Evolutionary conservation across 2,329 filamentous ascomycete species (phyloP), one percentile per base, ranked within the genome.

Genomic region (Hirsutella rhossiliensis): DNA sequence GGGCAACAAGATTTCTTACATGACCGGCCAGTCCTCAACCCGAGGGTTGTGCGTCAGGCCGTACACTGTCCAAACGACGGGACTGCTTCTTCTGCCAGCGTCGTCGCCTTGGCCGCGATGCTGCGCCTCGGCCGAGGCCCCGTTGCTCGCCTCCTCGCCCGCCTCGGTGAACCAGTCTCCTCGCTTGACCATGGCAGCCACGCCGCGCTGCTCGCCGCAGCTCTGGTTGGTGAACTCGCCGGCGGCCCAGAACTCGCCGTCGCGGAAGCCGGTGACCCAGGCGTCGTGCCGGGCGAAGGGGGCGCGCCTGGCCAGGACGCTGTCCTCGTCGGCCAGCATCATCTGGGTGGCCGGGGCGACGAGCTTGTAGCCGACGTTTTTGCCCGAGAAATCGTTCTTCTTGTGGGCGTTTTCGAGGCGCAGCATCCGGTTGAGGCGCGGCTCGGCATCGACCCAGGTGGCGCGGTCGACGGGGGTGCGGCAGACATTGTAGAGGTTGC

Each of bases 401-500:
- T 64, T 64, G 13, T 49, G 55, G 8, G 62, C 53, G 47, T 73
- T 75, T 50, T 74, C 64, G 32, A 77, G 56, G 47, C 69, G 70
- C 47, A 75, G 62, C 6, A 64, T 56, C 2, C 72, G 64, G 46
- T 79, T 79, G 30, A 71, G 58, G 11, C 60, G 55, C 0, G 76
- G 73, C 46, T 73, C 73, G 0, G 76, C 72, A 42, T 78, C 73
- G 5, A 75, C 58, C 45, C 68, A 67, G 5, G 63, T 54, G 1
- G 74, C 67, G 37, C 59, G 60, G 31, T 67, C 61, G 6, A 82
- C 59, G 0, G 59, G 52, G 0, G 62, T 66, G 41, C 75, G 71
- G 17, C 65, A 61, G 38, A 81, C 59, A 45, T 73, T 63, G 60
- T 82, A 84, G 44, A 67, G 70, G 54, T 80, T 81, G 27, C 80